A percentile compares a stretch with the other conserved stretches of the same genome.
These are phyloP conservation scores for Saturnispora serradocipensis DNA, from an alignment of 805 yeast genomes.

Conservation along the genomic window DNA sequence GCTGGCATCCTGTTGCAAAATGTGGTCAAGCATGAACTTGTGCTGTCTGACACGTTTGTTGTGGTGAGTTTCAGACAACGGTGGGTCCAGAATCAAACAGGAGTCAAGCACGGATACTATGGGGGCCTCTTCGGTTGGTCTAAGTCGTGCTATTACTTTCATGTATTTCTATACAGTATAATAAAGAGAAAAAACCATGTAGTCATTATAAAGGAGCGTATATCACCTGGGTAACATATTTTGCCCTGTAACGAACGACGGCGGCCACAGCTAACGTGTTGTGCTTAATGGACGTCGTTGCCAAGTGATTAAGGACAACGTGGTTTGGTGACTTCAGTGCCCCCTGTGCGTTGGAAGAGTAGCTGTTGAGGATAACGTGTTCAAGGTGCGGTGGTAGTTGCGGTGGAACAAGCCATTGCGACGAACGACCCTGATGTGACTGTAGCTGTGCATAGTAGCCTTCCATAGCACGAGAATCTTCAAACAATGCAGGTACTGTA, in stretches of 20 bases:
- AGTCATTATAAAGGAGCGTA: constrained; percentile 70
- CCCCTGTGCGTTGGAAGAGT: constrained; percentile 54
- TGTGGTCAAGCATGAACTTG: constrained; percentile 69
- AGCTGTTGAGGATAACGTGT: constrained; percentile 80
- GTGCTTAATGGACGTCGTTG: constrained; percentile 92
- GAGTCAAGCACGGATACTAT: constrained; percentile 10
- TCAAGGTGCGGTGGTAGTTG: constrained; percentile 95
- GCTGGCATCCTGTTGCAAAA: constrained; percentile 56
- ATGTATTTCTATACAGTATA: not conserved
- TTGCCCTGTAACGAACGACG: constrained; percentile 78
- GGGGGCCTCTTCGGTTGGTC: constrained; percentile 3
- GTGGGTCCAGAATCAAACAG: constrained; percentile 2
- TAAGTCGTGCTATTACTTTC: constrained; percentile 2
- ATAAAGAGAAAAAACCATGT: not conserved
- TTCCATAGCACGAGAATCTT: constrained; percentile 82
- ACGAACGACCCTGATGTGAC: constrained; percentile 15
- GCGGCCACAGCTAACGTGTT: constrained; percentile 91
- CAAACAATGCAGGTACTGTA: constrained; percentile 74
- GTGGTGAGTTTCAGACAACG: constrained; percentile 10
- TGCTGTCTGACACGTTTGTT: constrained; percentile 56
- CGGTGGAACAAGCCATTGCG: constrained; percentile 73
- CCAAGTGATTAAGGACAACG: constrained; percentile 86
- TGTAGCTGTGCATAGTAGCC: constrained; percentile 73
- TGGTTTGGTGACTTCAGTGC: constrained; percentile 92
- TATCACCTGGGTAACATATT: constrained; percentile 83